These are phyloP conservation scores for Rhizopogon vesiculosus DNA, from an alignment of 768 basidiomycete genomes.

Conservation along the genomic window DNA sequence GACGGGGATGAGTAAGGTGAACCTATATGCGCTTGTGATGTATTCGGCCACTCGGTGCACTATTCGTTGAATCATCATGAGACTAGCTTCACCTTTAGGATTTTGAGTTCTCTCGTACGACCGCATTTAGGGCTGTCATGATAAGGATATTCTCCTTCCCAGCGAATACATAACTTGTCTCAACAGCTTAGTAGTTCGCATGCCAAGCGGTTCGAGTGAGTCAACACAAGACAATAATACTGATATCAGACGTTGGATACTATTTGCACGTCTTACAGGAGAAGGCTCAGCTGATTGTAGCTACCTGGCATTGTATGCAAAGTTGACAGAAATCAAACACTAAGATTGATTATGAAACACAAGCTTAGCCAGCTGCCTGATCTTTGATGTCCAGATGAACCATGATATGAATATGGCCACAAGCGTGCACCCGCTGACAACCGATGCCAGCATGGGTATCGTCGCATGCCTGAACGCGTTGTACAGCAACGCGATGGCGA, in stretches of 20 bases:
- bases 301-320: neutral
- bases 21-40: neutral
- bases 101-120: conserved; percentile 10
- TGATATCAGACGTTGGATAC: no score
- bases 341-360: neutral
- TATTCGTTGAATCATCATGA: neutral
- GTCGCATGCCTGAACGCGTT: conserved; percentile 18
- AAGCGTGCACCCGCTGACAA: conserved; percentile 13
- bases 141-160: no score
- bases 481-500: conserved; percentile 18
- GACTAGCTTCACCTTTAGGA: neutral
- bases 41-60: neutral
- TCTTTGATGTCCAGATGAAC: neutral
- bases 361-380: neutral
- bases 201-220: no score
- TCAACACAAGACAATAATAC: no score
- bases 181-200: no score
- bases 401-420: conserved; percentile 17
- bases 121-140: neutral
- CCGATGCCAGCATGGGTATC: conserved; percentile 6
- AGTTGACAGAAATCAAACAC: neutral
- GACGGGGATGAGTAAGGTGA: conserved; percentile 11
- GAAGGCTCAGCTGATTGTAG: neutral
- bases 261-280: no score
- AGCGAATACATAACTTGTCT: no score